Evolutionary conservation across 495 filamentous ascomycete genomes (phyloP), one percentile per base, ranked within the genome.

Genomic region (Cercophora samala): DNA sequence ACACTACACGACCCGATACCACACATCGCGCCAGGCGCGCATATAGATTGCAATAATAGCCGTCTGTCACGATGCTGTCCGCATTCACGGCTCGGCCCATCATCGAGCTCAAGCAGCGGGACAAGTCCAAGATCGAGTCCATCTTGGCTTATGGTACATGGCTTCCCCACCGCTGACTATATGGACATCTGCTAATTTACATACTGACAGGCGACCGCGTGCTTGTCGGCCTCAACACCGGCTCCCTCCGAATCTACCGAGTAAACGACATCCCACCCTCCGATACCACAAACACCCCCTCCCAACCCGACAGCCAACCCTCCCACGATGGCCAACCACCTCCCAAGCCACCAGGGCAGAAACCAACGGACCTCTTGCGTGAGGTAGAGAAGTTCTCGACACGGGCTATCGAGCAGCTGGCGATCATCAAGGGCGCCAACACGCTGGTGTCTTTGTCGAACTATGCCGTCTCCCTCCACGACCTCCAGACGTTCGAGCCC

Each of bases 21-120:
- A 13, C 37, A 46, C 11, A 9, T 11, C 37, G 37, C 37, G 37
- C 37, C 37, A 9, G 37, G 37, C 37, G 37, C 37, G 37, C 37
- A 46, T 8, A 29, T 8, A 46, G 8, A 46, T 9, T 11, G 8
- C 8, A 46, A 3, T 46, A 46, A 17, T 46, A 46, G 37, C 11
- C 9, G 37, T 46, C 37, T 13, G 37, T 13, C 74, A 83, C 83
- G 81, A 99, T 99, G 95, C 88, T 98, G 79, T 96, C 95, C 81
- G 94, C 96, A 77, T 99, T 99, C 81, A 94, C 89, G 70, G 93
- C 95, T 84, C 91, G 91, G 75, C 91, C 96, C 68, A 91, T 98
- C 73, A 89, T 97, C 83, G 95, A 99, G 89, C 90, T 99, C 68
- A 93, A 90, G 80, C 88, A 88, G 73, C 89, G 92, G 74, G 95